phyloP scores from a whole-genome alignment of 2,329 filamentous ascomycete genomes.

The Monilinia vaccinii-corymbosi region DNA sequence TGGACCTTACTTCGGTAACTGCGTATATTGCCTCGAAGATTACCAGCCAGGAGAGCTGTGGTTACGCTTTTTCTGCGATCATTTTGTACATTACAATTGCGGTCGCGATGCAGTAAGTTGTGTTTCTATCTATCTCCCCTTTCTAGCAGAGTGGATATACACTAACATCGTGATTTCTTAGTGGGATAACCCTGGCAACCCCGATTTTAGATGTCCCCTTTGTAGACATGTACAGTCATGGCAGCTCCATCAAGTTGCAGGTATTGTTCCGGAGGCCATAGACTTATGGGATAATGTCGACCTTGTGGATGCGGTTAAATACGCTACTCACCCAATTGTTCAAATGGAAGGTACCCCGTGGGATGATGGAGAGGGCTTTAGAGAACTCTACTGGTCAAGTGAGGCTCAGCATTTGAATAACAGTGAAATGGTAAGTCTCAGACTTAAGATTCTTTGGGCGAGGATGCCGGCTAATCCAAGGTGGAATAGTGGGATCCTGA shows the following conservation, averaged over 20 bases:
- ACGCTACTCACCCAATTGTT: not conserved
- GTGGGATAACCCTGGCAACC: conserved; percentile 10
- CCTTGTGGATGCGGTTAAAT: not conserved
- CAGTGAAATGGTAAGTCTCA: not conserved
- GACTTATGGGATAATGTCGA: conserved; percentile 15
- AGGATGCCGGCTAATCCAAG: not conserved
- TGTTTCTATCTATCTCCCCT: not conserved
- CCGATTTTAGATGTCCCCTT: conserved; percentile 7
- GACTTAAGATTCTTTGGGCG: not conserved
- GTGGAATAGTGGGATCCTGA: not conserved
- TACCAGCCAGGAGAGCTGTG: conserved; percentile 1
- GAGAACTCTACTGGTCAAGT: not conserved
- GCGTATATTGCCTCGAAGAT: conserved; percentile 8
- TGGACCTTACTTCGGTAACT: not conserved
- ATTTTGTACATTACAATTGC: conserved; percentile 15
- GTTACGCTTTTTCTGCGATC: conserved; percentile 14
- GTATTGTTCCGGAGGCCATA: conserved; percentile 9
- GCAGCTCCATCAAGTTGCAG: conserved; percentile 2
- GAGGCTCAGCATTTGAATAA: not conserved
- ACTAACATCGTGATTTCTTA: not conserved
- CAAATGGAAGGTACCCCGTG: not conserved
- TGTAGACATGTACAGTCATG: conserved; percentile 3
- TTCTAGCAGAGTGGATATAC: not conserved
- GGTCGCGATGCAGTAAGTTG: not conserved
- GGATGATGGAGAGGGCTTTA: not conserved